These are phyloP conservation scores for Urostyla sp. DNA, from an alignment of 73 alveolate genomes.

Conservation along the genomic window DNA sequence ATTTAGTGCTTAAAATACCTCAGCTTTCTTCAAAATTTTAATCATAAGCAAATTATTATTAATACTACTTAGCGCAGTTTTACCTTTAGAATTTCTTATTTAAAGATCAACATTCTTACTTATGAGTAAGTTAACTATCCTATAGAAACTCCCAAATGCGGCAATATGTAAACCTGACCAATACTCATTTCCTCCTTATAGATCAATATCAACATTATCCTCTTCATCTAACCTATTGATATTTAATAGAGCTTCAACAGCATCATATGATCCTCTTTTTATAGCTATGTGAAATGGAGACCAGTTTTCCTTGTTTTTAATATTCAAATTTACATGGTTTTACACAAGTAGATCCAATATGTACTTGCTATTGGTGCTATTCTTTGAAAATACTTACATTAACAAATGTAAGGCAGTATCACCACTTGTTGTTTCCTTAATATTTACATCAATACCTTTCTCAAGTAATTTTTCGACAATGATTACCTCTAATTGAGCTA, in stretches of 20 bases:
- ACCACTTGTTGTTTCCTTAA: background rate
- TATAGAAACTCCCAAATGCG: constrained; percentile 32
- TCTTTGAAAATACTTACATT: background rate
- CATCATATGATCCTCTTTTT: constrained; percentile 23
- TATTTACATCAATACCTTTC: constrained; percentile 24
- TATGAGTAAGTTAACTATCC: constrained; percentile 11
- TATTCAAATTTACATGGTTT: constrained; percentile 3
- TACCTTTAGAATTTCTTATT: background rate
- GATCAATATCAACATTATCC: background rate
- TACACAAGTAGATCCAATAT: constrained; percentile 1
- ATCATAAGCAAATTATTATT: constrained; percentile 22
- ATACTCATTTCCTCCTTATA: constrained; percentile 17
- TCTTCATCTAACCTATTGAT: background rate
- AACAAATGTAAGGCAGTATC: constrained; percentile 19
- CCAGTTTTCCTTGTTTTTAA: constrained; percentile 6
- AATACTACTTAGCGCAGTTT: background rate
- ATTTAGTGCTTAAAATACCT: background rate
- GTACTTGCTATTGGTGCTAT: background rate
- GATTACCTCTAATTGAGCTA: background rate
- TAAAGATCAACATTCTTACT: constrained; percentile 6
- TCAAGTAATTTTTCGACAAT: constrained; percentile 21
- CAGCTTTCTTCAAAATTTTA: constrained; percentile 28
- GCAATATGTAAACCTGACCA: constrained; percentile 22
- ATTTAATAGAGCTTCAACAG: background rate
- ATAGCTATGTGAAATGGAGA: constrained; percentile 17